Base-by-base conservation (phyloP, 495 filamentous ascomycete genomes). In the Aspergillus nanangensis region DNA sequence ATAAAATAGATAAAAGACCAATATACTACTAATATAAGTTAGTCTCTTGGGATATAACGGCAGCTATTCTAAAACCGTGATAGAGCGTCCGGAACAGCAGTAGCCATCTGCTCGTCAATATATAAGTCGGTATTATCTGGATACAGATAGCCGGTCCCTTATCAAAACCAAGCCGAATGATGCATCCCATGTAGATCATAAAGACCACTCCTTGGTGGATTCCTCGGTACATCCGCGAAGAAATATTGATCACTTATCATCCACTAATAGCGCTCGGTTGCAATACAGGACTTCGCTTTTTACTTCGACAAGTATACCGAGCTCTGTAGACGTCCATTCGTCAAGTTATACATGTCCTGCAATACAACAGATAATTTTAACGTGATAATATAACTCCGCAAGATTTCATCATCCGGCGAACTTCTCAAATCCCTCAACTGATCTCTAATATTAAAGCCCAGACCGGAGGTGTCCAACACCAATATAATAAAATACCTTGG, bases 1-100 rank as follows among this genome's bases (percentile, higher is more conserved):
- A 8, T 5, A 58, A 2, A 69, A 69, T 32, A 62, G 56, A 1
- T 71, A 60, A 62, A 62, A 69, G 24, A 24, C 43, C 13, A 36
- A 46, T 10, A 67, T 61, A 2, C 60, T 63, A 0, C 51, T 43
- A 0, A 52, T 65, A 1, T 55, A 61, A 1, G 31, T 62, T 0
- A 40, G 35, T 9, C 21, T 55, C 3, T 39, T 60, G 0, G 48
- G 50, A 1, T 53, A 47, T 17, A 47, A 56, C 1, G 27, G 41
- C 22, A 58, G 51, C 23, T 29, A 15, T 2, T 32, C 47, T 4
- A 41, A 15, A 43, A 58, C 45, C 9, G 25, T 55, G 7, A 22
- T 37, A 1, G 53, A 56, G 18, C 39, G 48, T 4, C 31, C 44
- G 8, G 53, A 56, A 15, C 5, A 40, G 11, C 4, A 41, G 23